These are phyloP conservation scores for Rhizophagus sp. DNA, from an alignment of 192 early-diverging fungal species.

Conservation along the genomic window DNA sequence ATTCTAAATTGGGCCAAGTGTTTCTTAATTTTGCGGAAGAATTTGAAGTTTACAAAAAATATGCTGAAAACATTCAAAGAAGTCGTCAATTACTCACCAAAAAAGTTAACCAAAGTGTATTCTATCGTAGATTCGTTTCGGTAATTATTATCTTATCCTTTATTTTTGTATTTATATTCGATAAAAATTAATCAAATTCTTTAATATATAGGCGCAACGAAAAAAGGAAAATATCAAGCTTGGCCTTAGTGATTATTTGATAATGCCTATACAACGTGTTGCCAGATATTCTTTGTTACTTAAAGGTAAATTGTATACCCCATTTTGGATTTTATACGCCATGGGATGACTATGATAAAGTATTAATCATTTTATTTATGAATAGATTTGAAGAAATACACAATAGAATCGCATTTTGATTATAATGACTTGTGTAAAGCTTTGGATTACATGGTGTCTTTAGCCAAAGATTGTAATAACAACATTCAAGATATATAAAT, in stretches of 20 bases:
- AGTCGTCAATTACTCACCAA: conserved; percentile 33
- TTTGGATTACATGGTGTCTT: conserved; percentile 33
- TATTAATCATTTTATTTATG: not conserved
- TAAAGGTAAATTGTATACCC: conserved; percentile 33
- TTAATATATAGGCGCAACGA: conserved; percentile 12
- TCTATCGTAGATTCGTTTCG: conserved; percentile 39
- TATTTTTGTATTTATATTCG: too few relatives aligned
- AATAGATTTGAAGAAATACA: conserved; percentile 44
- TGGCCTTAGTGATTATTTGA: conserved; percentile 70
- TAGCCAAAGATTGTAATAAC: conserved; percentile 21
- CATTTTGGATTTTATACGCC: too few relatives aligned
- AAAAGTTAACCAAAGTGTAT: conserved; percentile 31
- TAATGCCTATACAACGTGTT: conserved; percentile 79
- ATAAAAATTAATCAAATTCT: not conserved
- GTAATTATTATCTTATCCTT: conserved; percentile 28
- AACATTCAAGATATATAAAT: not conserved
- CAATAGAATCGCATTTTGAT: conserved; percentile 29
- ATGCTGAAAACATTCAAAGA: conserved; percentile 40
- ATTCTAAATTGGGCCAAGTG: conserved; percentile 33
- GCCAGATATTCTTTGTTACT: conserved; percentile 76
- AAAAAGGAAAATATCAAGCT: conserved; percentile 57
- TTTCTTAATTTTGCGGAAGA: conserved; percentile 36
- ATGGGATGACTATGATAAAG: not conserved
- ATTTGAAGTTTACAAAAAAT: conserved; percentile 42
- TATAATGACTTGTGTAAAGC: conserved; percentile 31